These are phyloP conservation scores for Parmelia sp. DNA, from an alignment of 495 filamentous ascomycete genomes.

Conservation along the genomic window DNA sequence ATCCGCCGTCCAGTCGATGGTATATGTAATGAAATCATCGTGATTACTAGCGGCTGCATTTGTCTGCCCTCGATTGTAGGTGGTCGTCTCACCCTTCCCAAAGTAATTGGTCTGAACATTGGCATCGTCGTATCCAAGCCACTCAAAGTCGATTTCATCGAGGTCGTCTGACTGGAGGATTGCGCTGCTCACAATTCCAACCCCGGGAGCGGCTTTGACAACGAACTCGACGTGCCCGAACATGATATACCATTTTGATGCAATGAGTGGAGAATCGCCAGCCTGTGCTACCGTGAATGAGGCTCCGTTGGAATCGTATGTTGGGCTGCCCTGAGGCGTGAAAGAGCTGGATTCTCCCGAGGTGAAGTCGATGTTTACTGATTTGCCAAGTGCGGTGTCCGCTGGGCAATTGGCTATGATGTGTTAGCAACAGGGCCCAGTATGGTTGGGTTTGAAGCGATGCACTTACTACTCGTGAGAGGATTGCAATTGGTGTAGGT, in stretches of 20 bases:
- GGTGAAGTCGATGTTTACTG: slow-evolving; percentile 75
- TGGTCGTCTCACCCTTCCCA: slow-evolving; percentile 68
- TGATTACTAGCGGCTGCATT: slow-evolving; percentile 47
- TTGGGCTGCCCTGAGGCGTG: slow-evolving; percentile 55
- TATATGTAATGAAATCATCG: slow-evolving; percentile 69
- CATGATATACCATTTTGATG: slow-evolving; percentile 70
- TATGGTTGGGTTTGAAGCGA: not conserved
- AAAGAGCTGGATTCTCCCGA: slow-evolving; percentile 63
- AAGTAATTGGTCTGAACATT: slow-evolving; percentile 77
- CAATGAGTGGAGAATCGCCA: slow-evolving; percentile 78
- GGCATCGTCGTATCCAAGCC: slow-evolving; percentile 58
- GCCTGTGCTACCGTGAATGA: slow-evolving; percentile 75
- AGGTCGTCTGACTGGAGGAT: slow-evolving; percentile 78
- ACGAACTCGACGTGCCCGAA: slow-evolving; percentile 56
- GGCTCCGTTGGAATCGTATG: slow-evolving; percentile 70
- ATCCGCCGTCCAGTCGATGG: slow-evolving; percentile 72
- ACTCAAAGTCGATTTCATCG: slow-evolving; percentile 91
- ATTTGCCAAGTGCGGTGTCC: slow-evolving; percentile 74
- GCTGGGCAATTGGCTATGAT: slow-evolving; percentile 55
- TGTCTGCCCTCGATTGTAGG: slow-evolving; percentile 57
- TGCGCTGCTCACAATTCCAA: slow-evolving; percentile 65
- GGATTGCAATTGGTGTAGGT: slow-evolving; percentile 74
- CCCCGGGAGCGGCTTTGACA: slow-evolving; percentile 55
- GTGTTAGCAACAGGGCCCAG: slow-evolving; percentile 14
- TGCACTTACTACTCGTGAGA: slow-evolving; percentile 53